These are phyloP conservation scores for Paraconiothyrium brasiliense DNA, from an alignment of 2,329 filamentous ascomycete genomes.

Conservation along the genomic window DNA sequence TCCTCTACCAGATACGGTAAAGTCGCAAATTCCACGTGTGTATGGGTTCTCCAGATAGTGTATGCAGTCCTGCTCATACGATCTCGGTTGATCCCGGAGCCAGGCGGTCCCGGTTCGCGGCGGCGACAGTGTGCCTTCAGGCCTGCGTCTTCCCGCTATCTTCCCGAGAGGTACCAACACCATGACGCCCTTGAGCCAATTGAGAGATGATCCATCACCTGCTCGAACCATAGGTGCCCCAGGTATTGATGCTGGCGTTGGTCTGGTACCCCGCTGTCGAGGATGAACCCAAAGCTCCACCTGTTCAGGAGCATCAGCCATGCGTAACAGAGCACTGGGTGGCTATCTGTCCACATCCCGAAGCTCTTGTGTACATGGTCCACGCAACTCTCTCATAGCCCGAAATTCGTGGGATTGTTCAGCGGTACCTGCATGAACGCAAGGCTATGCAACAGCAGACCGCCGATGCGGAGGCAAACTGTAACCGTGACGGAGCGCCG, in stretches of 20 bases:
- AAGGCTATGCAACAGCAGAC: slow-evolving; percentile 16
- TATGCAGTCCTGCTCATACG: slow-evolving; percentile 34
- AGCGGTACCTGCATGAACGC: slow-evolving; percentile 43
- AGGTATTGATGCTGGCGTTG: background rate
- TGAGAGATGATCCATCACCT: background rate
- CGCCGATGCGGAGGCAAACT: slow-evolving; percentile 32
- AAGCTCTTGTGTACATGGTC: background rate
- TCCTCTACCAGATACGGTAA: slow-evolving; percentile 37
- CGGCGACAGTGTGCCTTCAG: slow-evolving; percentile 8
- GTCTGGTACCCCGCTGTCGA: background rate
- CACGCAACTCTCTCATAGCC: background rate
- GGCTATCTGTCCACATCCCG: too few species aligned
- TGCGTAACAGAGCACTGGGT: background rate
- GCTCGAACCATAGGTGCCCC: background rate
- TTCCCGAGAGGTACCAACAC: slow-evolving; percentile 9
- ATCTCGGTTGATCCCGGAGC: slow-evolving; percentile 33
- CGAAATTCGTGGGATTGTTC: slow-evolving; percentile 1
- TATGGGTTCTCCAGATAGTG: slow-evolving; percentile 29
- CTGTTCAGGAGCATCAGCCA: background rate
- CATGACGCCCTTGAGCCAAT: background rate
- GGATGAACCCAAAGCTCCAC: background rate
- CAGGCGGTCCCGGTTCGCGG: slow-evolving; percentile 14
- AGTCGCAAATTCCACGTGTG: slow-evolving; percentile 33
- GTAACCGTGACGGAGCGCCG: slow-evolving; percentile 29
- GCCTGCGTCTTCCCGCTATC: slow-evolving; percentile 9